Base-by-base conservation (phyloP, 805 yeast species). In the Osmozyma mogii region DNA sequence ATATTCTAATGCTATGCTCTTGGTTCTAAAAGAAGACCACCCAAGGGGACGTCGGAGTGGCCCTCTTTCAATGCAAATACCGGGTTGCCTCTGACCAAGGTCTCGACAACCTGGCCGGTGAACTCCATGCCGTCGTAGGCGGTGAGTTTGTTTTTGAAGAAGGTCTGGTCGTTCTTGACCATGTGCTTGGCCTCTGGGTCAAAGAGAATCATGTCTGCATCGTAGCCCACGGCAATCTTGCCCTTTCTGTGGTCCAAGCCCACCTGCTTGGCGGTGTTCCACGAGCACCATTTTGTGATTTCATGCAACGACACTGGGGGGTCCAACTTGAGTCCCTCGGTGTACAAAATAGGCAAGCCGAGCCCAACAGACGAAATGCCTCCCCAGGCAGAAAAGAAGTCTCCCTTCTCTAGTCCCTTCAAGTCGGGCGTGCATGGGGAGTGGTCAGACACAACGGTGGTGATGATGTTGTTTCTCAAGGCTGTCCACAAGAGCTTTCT, bases 351-450 rank as follows among this genome's bases (percentile, higher is more conserved):
- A 0, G 94, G 83, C 27, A 88, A 65, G 0, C 96, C 96, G 23
- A 89, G 72, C 0, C 97, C 97, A 18, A 88, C 94, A 1, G 95
- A 83, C 2, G 95, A 70, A 23, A 88, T 85, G 7, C 97, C 97
- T 20, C 96, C 97, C 97, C 97, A 88, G 2, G 96, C 94, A 20
- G 78, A 71, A 44, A 88, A 75, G 52, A 88, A 88, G 50, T 88
- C 95, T 23, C 96, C 96, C 36, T 73, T 66, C 8, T 75, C 79
- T 30, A 85, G 63, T 14, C 84, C 82, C 55, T 88, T 88, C 47
- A 88, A 64, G 36, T 84, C 84, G 0, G 96, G 95, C 0, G 95
- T 84, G 57, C 97, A 88, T 3, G 96, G 97, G 4, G 95, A 84
- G 56, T 88, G 97, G 54, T 88, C 97, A 9, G 94, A 82, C 5